Percentiles rank a stretch among this genome's conserved stretches.
Evolutionary conservation across 352 stramenopile genomes (phyloP).

Genomic region (Elongisporangium prolatum): DNA sequence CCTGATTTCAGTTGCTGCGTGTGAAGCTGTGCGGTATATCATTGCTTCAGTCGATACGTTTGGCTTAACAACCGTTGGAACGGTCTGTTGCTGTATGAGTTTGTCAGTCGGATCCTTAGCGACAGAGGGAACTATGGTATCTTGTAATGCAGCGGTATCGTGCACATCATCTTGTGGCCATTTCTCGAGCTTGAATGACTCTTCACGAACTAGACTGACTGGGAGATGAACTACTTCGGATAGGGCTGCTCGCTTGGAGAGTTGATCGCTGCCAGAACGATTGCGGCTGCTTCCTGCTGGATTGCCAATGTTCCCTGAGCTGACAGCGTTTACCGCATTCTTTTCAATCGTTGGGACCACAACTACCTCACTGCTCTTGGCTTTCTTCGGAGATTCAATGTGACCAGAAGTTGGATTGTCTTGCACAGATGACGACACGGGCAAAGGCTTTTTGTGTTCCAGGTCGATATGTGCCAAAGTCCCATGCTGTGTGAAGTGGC

Average conservation of each 20-base stretch:
- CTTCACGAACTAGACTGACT: background rate
- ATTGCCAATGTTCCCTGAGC: background rate
- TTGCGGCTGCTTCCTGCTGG: background rate
- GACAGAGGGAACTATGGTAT: background rate
- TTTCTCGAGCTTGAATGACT: background rate
- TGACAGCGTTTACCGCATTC: background rate
- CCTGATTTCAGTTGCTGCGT: background rate
- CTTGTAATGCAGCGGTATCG: background rate
- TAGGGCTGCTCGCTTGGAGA: background rate
- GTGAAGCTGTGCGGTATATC: no score
- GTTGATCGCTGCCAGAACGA: background rate
- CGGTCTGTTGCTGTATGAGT: background rate
- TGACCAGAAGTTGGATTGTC: background rate
- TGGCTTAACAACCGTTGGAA: background rate
- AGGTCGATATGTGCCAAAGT: background rate
- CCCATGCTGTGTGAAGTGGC: background rate
- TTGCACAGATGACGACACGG: background rate
- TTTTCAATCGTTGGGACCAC: slow-evolving; percentile 18
- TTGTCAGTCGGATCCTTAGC: background rate
- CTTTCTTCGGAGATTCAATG: background rate
- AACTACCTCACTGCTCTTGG: slow-evolving; percentile 9
- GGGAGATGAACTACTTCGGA: background rate
- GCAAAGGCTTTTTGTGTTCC: background rate
- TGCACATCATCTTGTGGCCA: background rate
- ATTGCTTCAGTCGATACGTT: background rate